Percentiles rank a stretch among this genome's conserved stretches.
Conservation (phyloP, 2,329 filamentous ascomycete genomes). For the Exophiala calicioides region DNA sequence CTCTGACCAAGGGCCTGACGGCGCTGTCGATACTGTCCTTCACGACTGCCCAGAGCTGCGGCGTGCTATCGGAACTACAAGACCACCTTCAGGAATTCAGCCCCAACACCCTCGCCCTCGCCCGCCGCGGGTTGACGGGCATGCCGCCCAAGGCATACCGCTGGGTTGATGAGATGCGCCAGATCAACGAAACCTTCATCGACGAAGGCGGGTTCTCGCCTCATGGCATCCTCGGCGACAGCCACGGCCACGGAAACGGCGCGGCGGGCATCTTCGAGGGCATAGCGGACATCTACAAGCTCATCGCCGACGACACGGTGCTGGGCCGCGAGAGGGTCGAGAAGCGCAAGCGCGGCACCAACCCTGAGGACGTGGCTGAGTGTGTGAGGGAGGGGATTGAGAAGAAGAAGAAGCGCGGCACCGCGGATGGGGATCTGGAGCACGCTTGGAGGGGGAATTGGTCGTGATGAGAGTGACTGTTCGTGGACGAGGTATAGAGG, state of each 20-base stretch:
- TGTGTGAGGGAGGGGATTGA: constrained; percentile 38
- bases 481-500: neutral
- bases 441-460: constrained; percentile 26
- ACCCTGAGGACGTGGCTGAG: constrained; percentile 47
- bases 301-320: constrained; percentile 52
- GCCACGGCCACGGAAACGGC: neutral
- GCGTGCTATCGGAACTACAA: constrained; percentile 62
- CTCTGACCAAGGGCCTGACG: constrained; percentile 64
- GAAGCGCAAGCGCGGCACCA: constrained; percentile 43
- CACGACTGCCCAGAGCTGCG: constrained; percentile 63
- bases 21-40: constrained; percentile 71
- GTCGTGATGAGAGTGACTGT: constrained; percentile 14
- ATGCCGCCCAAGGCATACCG: constrained; percentile 76
- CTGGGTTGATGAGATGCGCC: constrained; percentile 76
- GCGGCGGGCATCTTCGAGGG: constrained; percentile 24
- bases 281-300: constrained; percentile 53
- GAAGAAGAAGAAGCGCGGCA: constrained; percentile 32
- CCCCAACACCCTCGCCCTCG: constrained; percentile 50
- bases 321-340: constrained; percentile 49
- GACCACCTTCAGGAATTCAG: constrained; percentile 55
- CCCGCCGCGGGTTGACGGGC: constrained; percentile 54
- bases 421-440: constrained; percentile 22
- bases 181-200: constrained; percentile 68
- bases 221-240: constrained; percentile 32
- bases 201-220: constrained; percentile 62